These are phyloP conservation scores for Phytophthora foliorum DNA, from an alignment of 352 stramenopile genomes.

Conservation along the genomic window DNA sequence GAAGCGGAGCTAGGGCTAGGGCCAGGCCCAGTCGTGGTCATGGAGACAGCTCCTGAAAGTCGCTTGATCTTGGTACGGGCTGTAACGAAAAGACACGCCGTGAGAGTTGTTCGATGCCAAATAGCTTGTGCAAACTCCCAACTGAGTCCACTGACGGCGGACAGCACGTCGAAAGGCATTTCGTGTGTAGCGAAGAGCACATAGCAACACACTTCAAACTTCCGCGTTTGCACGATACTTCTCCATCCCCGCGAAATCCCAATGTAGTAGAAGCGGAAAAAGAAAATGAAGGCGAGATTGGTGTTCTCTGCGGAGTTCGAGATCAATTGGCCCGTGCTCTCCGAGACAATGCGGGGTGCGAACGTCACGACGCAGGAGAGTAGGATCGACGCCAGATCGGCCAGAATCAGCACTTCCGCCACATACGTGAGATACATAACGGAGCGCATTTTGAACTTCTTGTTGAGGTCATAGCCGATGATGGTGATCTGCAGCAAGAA, in stretches of 20 bases:
- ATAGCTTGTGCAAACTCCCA: slow-evolving; percentile 56
- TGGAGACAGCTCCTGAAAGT: slow-evolving; percentile 1
- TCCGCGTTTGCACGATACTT: slow-evolving; percentile 30
- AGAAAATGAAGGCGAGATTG: slow-evolving; percentile 38
- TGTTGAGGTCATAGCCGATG: slow-evolving; percentile 47
- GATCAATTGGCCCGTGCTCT: slow-evolving; percentile 6
- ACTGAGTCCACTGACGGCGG: slow-evolving; percentile 29
- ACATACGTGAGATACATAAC: slow-evolving; percentile 41
- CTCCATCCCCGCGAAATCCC: slow-evolving; percentile 35
- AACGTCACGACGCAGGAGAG: slow-evolving; percentile 22
- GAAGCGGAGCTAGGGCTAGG: slow-evolving; percentile 6
- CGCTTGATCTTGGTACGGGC: slow-evolving; percentile 28
- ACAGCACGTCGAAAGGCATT: slow-evolving; percentile 43
- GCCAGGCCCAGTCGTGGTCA: not conserved
- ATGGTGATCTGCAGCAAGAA: slow-evolving; percentile 59
- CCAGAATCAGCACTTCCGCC: slow-evolving; percentile 38
- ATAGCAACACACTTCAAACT: slow-evolving; percentile 40
- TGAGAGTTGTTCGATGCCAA: slow-evolving; percentile 50
- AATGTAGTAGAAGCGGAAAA: slow-evolving; percentile 56
- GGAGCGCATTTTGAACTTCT: slow-evolving; percentile 44
- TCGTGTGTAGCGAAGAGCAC: slow-evolving; percentile 54
- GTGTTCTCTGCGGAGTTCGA: slow-evolving; percentile 34
- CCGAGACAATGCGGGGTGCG: slow-evolving; percentile 1
- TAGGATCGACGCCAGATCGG: slow-evolving; percentile 22
- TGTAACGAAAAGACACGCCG: slow-evolving; percentile 42